Base-by-base conservation (phyloP, 2,329 filamentous ascomycete species). In the Aspergillus candidus region DNA sequence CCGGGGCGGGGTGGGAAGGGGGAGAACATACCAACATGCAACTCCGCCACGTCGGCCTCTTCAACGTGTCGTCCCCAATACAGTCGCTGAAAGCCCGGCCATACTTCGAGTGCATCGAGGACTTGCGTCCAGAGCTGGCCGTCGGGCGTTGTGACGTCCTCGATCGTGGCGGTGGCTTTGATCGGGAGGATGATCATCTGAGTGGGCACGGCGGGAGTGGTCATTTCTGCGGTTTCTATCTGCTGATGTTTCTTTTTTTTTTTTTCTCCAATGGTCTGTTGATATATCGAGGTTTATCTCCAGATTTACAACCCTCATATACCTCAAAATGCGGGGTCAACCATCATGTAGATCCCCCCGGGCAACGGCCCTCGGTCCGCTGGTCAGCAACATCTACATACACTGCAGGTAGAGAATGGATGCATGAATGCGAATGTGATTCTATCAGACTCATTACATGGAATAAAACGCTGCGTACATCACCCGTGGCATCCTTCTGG, bases 111-210 rank as follows among this genome's bases (percentile, higher is more conserved):
- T 11, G 50, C 40, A 13, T 50, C 43, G 8, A 60, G 38, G 12
- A 52, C 46, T 42, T 47, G 41, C 3, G 35, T 38, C 55, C 52
- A 60, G 36, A 45, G 60, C 36, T 53, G 36, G n/a, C 48, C 54
- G 17, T 55, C 49, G 6, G 43, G 31, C 1, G 47, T 80, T 51
- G 76, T 77, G 0, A 77, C 78, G 54, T 86, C 82, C 47, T 86
- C 83, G 17, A 71, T 46, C 8, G 44, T 38, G 27, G 46, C 15
- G 6, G 40, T 32, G 18, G 64, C 38, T 72, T 72, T n/a, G 72
- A 68, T 5, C 77, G 76, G 46, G 38, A 58, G 44, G 36, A 52
- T 40, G 45, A 53, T 47, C 48, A 52, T 57, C 27, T 53, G 51
- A 12, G 52, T 57, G 50, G 55, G 50, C 11, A 44, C 22, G 43